These are phyloP conservation scores for Yarrowia sp. DNA, from an alignment of 805 yeast species.

Conservation along the genomic window DNA sequence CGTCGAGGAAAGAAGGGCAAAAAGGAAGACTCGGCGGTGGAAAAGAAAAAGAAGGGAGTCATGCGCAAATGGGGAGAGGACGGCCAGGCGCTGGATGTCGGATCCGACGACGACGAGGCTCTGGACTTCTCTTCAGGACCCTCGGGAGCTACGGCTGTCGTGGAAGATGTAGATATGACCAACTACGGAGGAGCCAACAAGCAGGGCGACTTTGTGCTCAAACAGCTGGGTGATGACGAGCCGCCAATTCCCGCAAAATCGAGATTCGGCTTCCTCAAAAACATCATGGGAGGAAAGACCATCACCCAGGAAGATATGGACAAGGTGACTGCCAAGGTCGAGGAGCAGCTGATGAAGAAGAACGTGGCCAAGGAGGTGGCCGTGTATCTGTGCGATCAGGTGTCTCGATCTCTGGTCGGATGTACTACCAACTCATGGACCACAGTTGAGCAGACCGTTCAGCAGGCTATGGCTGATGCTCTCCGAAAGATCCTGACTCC, in stretches of 20 bases:
- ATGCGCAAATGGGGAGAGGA: slow-evolving; percentile 72
- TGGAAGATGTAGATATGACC: slow-evolving; percentile 46
- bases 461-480: slow-evolving; percentile 63
- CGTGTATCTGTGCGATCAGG: slow-evolving; percentile 68
- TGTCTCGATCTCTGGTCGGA: slow-evolving; percentile 72
- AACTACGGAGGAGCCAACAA: slow-evolving; percentile 55
- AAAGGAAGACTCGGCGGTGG: slow-evolving; percentile 32
- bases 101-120: slow-evolving; percentile 49
- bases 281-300: slow-evolving; percentile 72
- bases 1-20: slow-evolving; percentile 42
- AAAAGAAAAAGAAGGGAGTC: slow-evolving; percentile 47
- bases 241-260: slow-evolving; percentile 47
- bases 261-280: slow-evolving; percentile 64
- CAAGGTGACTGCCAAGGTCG: slow-evolving; percentile 68
- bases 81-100: slow-evolving; percentile 60
- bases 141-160: slow-evolving; percentile 42
- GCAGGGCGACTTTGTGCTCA: slow-evolving; percentile 69
- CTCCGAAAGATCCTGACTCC: slow-evolving; percentile 81
- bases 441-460: slow-evolving; percentile 73
- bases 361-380: slow-evolving; percentile 94
- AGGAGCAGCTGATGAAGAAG: slow-evolving; percentile 79
- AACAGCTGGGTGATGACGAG: slow-evolving; percentile 64
- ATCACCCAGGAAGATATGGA: slow-evolving; percentile 68
- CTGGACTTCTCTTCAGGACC: slow-evolving; percentile 63
- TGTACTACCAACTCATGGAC: slow-evolving; percentile 77